Base-by-base conservation (phyloP, 768 basidiomycete genomes). In the Agrocybe praecox region DNA sequence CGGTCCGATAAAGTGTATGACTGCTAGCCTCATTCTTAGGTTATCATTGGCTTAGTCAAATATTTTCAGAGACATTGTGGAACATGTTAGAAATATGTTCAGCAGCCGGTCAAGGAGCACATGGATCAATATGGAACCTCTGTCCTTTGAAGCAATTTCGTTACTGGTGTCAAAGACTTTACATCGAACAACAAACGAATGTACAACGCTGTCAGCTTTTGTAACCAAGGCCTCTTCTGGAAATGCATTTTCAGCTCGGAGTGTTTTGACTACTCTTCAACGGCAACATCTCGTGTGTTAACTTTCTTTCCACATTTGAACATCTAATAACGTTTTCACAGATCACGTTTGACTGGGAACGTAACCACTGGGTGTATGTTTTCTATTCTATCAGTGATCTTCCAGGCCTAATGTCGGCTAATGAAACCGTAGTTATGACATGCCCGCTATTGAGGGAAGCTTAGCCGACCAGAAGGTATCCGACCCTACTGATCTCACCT, bases 241-340 rank as follows among this genome's bases (percentile, higher is more conserved):
- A 7, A 91, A 90, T 67, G 83, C 87, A 0, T 90, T 91, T 62
- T 83, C 85, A 6, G 84, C 85, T 2, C 73, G 88, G 52, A 89
- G 81, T 62, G 77, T 90, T 49, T 69, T 91, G 26, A 78, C 75
- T 32, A 87, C 84, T 1, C 72, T 90, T 2, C 85, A 89, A 50
- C 75, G 88, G 17, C 86, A 88, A 64, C 77, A 79, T 56, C 76
- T 83, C 65, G 87, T 88, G 63, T 47, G 84, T 70, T 33, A 14
- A 49, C 46, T 49, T 23, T 21, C 44, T 19, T 53, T 46, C 26
- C 24, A 10, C 26, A 40, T 2, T 44, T 32, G 19, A 11, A 49
- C 53, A 19, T 54, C 50, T 15, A 36, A 19, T 52, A 14, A 44
- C 34, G 33, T 32, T 33, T 46, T 50, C 24, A 19, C 59, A 88